These are phyloP conservation scores for Fraxinus anomala DNA, from an alignment of 257 asterid species.

Conservation along the genomic window DNA sequence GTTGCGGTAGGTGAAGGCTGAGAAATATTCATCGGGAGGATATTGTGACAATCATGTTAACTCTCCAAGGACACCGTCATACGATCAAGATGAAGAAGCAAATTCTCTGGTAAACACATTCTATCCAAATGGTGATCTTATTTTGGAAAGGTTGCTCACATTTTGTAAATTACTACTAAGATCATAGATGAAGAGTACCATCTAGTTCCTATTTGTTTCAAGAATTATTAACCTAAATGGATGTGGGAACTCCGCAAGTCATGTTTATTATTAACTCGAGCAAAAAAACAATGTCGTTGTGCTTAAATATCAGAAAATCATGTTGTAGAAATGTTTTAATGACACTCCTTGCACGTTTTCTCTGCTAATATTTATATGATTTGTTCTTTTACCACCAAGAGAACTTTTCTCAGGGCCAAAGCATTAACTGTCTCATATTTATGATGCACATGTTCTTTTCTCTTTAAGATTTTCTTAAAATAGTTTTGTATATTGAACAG, in stretches of 20 bases:
- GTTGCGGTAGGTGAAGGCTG: slow-evolving; percentile 76
- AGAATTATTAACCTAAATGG: no score
- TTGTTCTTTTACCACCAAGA: background rate
- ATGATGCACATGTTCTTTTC: background rate
- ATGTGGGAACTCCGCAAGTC: no score
- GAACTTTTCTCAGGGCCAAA: no score
- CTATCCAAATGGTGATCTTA: background rate
- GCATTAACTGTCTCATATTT: no score
- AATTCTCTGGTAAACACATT: slow-evolving; percentile 64
- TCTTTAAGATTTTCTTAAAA: background rate
- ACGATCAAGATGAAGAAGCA: slow-evolving; percentile 71
- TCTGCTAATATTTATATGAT: background rate
- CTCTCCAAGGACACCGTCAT: slow-evolving; percentile 77
- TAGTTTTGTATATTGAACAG: slow-evolving; percentile 19
- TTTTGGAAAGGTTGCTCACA: background rate
- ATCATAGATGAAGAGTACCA: background rate
- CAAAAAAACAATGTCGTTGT: background rate
- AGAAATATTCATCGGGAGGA: slow-evolving; percentile 61
- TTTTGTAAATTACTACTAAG: background rate
- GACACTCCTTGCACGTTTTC: background rate
- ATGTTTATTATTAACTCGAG: no score
- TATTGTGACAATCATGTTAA: slow-evolving; percentile 44
- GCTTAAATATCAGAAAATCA: background rate
- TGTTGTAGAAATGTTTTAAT: background rate
- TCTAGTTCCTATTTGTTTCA: background rate